Evolutionary conservation across 306 rosid genomes (phyloP).

Genomic region (Trichosanthes cucumerina): DNA sequence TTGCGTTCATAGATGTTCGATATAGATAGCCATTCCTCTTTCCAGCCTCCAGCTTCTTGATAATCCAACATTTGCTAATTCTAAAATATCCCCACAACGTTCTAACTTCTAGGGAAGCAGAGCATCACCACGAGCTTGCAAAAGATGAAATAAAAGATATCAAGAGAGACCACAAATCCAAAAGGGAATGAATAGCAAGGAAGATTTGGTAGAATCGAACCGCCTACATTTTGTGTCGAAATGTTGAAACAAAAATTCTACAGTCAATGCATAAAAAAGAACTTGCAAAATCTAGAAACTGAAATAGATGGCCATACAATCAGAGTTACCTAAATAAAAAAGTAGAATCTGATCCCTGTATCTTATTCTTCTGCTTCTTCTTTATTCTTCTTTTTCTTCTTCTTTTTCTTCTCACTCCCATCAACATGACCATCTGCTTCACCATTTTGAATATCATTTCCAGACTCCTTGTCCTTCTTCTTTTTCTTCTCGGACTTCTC

Average conservation of each 20-base stretch:
- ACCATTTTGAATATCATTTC: constrained; percentile 21
- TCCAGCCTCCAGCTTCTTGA: not conserved
- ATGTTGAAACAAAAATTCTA: not conserved
- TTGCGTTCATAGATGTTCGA: not conserved
- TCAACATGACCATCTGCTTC: constrained; percentile 25
- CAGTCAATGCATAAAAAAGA: not conserved
- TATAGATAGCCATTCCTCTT: not conserved
- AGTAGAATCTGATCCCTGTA: not conserved
- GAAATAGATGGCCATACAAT: constrained; percentile 4
- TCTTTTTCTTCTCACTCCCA: constrained; percentile 52
- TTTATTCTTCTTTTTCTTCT: constrained; percentile 42
- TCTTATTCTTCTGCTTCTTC: constrained; percentile 38
- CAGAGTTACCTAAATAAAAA: not conserved
- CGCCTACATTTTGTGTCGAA: not conserved
- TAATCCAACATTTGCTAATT: not conserved
- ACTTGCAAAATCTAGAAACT: constrained; percentile 6
- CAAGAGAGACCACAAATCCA: not conserved
- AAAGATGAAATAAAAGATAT: not conserved
- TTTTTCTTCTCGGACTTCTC: constrained; percentile 68
- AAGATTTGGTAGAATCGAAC: not conserved
- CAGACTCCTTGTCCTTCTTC: constrained; percentile 47
- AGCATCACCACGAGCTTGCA: not conserved
- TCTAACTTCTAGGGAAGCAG: not conserved
- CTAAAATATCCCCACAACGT: not conserved
- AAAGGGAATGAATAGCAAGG: not conserved